Conservation (phyloP, 495 filamentous ascomycete species). For the Penicillium alfredii region DNA sequence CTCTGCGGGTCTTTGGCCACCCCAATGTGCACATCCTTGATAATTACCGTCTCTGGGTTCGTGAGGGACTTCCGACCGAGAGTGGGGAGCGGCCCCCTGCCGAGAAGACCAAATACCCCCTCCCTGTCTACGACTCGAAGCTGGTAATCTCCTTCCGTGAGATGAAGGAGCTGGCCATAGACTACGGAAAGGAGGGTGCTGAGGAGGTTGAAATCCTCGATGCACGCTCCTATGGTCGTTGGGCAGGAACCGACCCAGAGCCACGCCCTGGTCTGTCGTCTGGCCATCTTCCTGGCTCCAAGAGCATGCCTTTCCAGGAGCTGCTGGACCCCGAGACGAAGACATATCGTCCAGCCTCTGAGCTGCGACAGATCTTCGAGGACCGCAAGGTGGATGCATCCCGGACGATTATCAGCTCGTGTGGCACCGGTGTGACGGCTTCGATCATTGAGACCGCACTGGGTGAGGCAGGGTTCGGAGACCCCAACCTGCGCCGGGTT, state of each 20-base stretch:
- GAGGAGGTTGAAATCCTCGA: conserved; percentile 85
- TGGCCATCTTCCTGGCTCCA: conserved; percentile 86
- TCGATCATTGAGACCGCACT: conserved; percentile 85
- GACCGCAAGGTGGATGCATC: conserved; percentile 67
- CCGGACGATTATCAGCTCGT: conserved; percentile 83
- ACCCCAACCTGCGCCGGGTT: conserved; percentile 60
- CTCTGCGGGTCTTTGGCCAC: conserved; percentile 83
- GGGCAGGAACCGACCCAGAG: conserved; percentile 77
- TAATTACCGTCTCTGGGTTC: conserved; percentile 88
- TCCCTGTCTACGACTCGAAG: conserved; percentile 47
- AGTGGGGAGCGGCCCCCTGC: conserved; percentile 62
- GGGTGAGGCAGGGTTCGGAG: conserved; percentile 66
- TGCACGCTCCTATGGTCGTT: conserved; percentile 74
- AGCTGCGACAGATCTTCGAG: conserved; percentile 72
- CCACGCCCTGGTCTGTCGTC: conserved; percentile 81
- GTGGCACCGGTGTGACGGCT: conserved; percentile 95
- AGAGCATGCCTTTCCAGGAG: conserved; percentile 72
- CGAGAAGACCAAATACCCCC: conserved; percentile 48
- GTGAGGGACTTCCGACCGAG: conserved; percentile 73
- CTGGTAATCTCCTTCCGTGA: conserved; percentile 70
- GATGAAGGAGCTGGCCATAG: conserved; percentile 66
- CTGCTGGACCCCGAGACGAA: conserved; percentile 79
- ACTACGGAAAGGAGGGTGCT: conserved; percentile 69
- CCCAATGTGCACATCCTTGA: conserved; percentile 84
- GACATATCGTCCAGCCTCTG: conserved; percentile 62